phyloP scores from a whole-genome alignment of 2,329 filamentous ascomycete species.

The Arthrobotrys megalospora region DNA sequence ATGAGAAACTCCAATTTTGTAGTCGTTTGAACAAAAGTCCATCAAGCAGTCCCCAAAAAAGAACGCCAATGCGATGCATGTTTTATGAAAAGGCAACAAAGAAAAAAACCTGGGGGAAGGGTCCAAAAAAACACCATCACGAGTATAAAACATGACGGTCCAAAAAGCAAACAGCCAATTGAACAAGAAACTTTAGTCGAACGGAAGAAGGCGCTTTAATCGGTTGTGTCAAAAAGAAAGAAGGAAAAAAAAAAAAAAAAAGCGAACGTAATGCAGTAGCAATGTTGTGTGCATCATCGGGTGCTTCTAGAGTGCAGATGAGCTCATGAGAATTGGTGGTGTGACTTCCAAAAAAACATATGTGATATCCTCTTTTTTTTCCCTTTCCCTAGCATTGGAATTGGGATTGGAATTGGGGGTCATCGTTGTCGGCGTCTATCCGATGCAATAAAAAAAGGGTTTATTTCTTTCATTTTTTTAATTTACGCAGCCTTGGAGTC shows the following conservation, averaged over 20 bases:
- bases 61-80: slow-evolving; percentile 41
- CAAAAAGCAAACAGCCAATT: slow-evolving; percentile 65
- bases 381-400: not conserved
- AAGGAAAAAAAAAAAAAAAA: slow-evolving; percentile 4
- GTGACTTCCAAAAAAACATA: slow-evolving; percentile 16
- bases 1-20: slow-evolving; percentile 17
- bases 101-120: slow-evolving; percentile 7
- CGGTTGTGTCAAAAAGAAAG: not conserved
- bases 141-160: slow-evolving; percentile 65
- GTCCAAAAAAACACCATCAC: slow-evolving; percentile 15
- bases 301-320: slow-evolving; percentile 35
- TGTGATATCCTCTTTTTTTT: slow-evolving; percentile 21
- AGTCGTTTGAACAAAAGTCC: not conserved
- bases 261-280: slow-evolving; percentile 61
- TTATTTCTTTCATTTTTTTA: slow-evolving; percentile 64
- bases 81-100: slow-evolving; percentile 4
- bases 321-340: slow-evolving; percentile 21
- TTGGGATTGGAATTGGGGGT: not conserved
- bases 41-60: slow-evolving; percentile 16
- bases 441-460: not conserved
- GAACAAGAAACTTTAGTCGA: slow-evolving; percentile 62
- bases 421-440: not conserved
- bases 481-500: slow-evolving; percentile 60
- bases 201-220: slow-evolving; percentile 46
- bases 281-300: slow-evolving; percentile 62